Evolutionary conservation across 495 filamentous ascomycete species (phyloP), one percentile per base, ranked within the genome.

Genomic region (Penicillium pulvis): DNA sequence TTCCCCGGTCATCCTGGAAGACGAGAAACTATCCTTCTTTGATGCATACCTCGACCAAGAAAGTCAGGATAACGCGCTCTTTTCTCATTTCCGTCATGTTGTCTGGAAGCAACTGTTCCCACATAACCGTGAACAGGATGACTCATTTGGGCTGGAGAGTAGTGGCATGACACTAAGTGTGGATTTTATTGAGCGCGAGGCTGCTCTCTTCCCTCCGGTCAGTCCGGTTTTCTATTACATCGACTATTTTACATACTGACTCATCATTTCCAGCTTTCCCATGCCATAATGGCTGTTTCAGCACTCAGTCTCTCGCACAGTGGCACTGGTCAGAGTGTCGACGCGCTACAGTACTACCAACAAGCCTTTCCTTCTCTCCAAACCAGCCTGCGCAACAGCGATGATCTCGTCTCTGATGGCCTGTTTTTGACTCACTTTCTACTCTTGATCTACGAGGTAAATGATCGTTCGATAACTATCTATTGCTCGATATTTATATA

Each of bases 261-360:
- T 52, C 23, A 19, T 30, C 10, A 6, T 16, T 28, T 47, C 23
- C 31, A 86, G 84, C 78, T 86, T 51, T 79, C 79, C 45, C 80
- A 84, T 63, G 84, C 83, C n/a, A 81, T 87, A 51, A 83, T 84
- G 78, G 83, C 84, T 6, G 63, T 86, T 8, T 81, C 80, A 16
- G 83, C 82, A 17, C 75, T 87, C 50, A 83, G 79, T 61, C 71
- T 85, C 42, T 75, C 79, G 16, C 77, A 78, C 62, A 75, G 75
- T 60, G 75, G 76, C 39, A 73, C 71, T 28, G 65, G 70, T 20
- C 74, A 77, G 51, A 76, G 72, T 54, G 63, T 81, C 47, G 74
- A 81, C 60, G 78, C 82, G 12, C 60, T 83, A 46, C 78, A 83
- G 56, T 82, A 86, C 58, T 85, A 85, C 58, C 78, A 84, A 36